Conservation (phyloP, 208 protist genomes). For the Strigomonas culicis region DNA sequence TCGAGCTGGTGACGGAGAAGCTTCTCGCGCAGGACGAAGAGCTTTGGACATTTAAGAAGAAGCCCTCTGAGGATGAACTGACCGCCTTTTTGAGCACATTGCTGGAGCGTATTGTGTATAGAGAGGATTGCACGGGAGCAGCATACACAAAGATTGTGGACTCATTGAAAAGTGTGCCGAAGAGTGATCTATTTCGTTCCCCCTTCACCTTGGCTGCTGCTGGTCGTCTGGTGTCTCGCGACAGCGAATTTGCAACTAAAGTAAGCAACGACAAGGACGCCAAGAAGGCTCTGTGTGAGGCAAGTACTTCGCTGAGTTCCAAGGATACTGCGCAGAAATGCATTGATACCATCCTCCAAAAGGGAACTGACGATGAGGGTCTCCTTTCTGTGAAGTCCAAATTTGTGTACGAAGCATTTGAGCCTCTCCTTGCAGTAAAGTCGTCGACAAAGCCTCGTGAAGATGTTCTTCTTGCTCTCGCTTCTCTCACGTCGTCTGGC, state of each 20-base stretch:
- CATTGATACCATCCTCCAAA: constrained; percentile 2
- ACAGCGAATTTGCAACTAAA: constrained; percentile 28
- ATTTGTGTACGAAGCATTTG: background rate
- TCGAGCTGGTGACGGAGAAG: constrained; percentile 36
- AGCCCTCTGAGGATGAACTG: constrained; percentile 24
- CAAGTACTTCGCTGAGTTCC: background rate
- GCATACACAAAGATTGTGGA: constrained; percentile 33
- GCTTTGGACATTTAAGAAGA: constrained; percentile 33
- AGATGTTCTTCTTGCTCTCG: no score
- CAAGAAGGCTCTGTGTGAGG: constrained; percentile 15
- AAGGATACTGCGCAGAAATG: constrained; percentile 12
- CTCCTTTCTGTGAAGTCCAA: background rate
- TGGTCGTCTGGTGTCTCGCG: constrained; percentile 44
- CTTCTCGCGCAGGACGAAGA: constrained; percentile 23
- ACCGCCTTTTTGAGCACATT: constrained; percentile 34
- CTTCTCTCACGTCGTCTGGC: no score
- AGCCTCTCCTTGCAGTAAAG: background rate
- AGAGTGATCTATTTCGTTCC: constrained; percentile 24
- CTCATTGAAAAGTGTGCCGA: constrained; percentile 21
- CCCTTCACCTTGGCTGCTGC: constrained; percentile 54
- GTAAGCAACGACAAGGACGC: constrained; percentile 19
- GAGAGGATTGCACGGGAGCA: constrained; percentile 59
- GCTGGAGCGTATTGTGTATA: constrained; percentile 71
- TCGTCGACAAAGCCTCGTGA: background rate
- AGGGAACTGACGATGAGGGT: constrained; percentile 1